phyloP scores from a whole-genome alignment of 768 basidiomycete species.

The Ephemerocybe angulata region DNA sequence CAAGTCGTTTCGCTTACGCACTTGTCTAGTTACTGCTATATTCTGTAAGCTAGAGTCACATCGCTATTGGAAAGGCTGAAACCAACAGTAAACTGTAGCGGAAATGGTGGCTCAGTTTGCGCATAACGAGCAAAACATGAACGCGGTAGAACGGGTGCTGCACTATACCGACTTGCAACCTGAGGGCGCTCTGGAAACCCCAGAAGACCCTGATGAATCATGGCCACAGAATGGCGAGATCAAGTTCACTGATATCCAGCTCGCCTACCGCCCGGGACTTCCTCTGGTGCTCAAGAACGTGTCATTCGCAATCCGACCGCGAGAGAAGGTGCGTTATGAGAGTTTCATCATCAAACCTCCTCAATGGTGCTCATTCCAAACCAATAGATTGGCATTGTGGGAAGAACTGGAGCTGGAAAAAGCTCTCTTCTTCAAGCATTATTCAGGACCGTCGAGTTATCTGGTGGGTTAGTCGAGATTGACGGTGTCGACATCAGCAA shows the following conservation, averaged over 20 bases:
- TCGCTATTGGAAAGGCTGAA: background rate
- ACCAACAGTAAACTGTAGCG: slow-evolving; percentile 29
- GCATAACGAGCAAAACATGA: slow-evolving; percentile 67
- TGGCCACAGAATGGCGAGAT: slow-evolving; percentile 56
- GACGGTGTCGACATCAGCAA: slow-evolving; percentile 49
- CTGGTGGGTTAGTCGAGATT: slow-evolving; percentile 52
- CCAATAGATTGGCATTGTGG: slow-evolving; percentile 44
- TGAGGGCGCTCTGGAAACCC: slow-evolving; percentile 45
- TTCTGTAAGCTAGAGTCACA: slow-evolving; percentile 34
- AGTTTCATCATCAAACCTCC: background rate
- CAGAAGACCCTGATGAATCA: slow-evolving; percentile 42
- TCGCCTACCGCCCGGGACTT: slow-evolving; percentile 58
- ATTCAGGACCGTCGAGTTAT: slow-evolving; percentile 49
- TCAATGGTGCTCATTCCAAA: background rate
- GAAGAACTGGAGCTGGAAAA: slow-evolving; percentile 43
- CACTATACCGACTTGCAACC: slow-evolving; percentile 60
- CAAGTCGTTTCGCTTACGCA: background rate
- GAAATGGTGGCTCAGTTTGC: slow-evolving; percentile 56
- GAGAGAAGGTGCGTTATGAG: slow-evolving; percentile 53
- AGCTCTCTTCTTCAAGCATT: slow-evolving; percentile 54
- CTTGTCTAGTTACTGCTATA: slow-evolving; percentile 37
- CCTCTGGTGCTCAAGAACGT: slow-evolving; percentile 63
- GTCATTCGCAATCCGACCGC: slow-evolving; percentile 50
- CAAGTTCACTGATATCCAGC: slow-evolving; percentile 51
- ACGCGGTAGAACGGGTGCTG: slow-evolving; percentile 67